phyloP scores from a whole-genome alignment of 2,329 filamentous ascomycete genomes.

The Lecanoromycetidae sp. region DNA sequence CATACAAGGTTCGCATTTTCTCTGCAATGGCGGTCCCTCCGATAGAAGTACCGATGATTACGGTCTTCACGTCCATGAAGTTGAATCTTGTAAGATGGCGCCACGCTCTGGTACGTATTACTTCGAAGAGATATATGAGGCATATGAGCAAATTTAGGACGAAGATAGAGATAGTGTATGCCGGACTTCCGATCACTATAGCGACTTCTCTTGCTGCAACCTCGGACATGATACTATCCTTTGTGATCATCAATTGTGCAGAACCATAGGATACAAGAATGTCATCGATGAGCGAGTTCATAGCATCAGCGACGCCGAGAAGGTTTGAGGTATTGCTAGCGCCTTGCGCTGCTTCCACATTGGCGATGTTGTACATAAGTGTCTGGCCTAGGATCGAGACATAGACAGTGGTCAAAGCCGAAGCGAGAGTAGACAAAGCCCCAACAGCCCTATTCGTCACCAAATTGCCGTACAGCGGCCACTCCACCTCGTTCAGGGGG shows the following conservation, averaged over 20 bases:
- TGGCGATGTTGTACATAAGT: constrained; percentile 23
- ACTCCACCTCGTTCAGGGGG: neutral
- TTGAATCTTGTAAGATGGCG: neutral
- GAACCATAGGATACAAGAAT: constrained; percentile 25
- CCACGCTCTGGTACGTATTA: constrained; percentile 3
- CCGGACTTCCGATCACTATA: neutral
- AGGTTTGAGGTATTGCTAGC: constrained; percentile 9
- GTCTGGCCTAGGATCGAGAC: constrained; percentile 28
- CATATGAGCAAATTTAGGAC: neutral
- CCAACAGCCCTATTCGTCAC: neutral
- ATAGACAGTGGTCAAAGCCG: constrained; percentile 25
- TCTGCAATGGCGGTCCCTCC: constrained; percentile 7
- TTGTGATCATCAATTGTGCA: constrained; percentile 26
- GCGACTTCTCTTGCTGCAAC: neutral
- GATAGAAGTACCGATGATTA: constrained; percentile 5
- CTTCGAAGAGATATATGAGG: constrained; percentile 3
- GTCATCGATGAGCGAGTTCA: constrained; percentile 19
- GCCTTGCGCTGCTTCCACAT: neutral
- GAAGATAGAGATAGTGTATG: constrained; percentile 1
- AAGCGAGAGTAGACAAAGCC: neutral
- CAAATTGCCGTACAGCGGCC: neutral
- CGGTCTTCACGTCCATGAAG: constrained; percentile 4
- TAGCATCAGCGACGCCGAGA: constrained; percentile 15
- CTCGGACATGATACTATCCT: neutral
- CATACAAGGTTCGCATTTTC: neutral